Evolutionary conservation across 371 early-diverging fungal species (phyloP), one percentile per base, ranked within the genome.

Genomic region (Mortierella sp.): DNA sequence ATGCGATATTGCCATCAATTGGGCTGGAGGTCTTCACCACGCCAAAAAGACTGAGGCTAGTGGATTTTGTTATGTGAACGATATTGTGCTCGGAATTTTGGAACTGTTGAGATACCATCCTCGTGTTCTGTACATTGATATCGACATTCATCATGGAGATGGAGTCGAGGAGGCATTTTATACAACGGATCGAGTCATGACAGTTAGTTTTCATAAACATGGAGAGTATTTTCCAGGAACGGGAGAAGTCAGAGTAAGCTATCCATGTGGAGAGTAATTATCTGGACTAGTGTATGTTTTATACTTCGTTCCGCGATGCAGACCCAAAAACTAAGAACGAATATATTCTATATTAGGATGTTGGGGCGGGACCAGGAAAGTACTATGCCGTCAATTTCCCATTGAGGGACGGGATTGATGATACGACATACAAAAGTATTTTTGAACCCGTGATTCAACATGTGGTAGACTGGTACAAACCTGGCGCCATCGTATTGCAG

Each of bases 101-200:
- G 99, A 99, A 86, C 89, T 99, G 61, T 85, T 99, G 73, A 90
- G 93, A 70, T 93, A 93, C 80, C 95, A 99, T 86, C 93, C 93
- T 65, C 94, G 99, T 61, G 99, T 99, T 14, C 86, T 99, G 39
- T 99, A 99, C 87, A 93, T 99, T 75, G 99, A 99, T 85, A 99
- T 99, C 78, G 99, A 99, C 81, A 95, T 99, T 35, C 99, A 99
- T 85, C 99, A 99, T 84, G 99, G 99, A 12, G 99, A 99, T 83
- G 99, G 99, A 49, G 99, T 99, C 35, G 96, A 98, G 84, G 99
- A 99, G 86, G 99, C 99, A 2, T 99, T 99, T 86, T 99, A 98
- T 84, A 95, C 96, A 14, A 97, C 99, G 9, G 99, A 99, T 83
- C 92, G 99, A 62, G 99, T 99, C 51, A 97, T 99, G 98, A 98